phyloP scores from a whole-genome alignment of 2,329 filamentous ascomycete species.

The Hypoxylon rubiginosum region DNA sequence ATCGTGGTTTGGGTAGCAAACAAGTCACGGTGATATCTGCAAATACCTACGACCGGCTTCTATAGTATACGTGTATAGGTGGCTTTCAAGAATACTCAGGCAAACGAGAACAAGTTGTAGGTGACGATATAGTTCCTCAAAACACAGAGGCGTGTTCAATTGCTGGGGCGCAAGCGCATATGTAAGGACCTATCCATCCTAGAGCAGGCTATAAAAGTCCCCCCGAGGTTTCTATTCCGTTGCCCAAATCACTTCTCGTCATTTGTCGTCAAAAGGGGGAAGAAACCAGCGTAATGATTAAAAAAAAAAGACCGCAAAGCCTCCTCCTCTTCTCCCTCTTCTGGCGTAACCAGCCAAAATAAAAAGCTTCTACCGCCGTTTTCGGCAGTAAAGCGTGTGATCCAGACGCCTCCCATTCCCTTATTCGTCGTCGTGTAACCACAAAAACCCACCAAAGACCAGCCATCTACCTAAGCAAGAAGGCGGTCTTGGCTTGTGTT shows the following conservation, averaged over 20 bases:
- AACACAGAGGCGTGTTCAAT: slow-evolving; percentile 11
- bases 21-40: neutral
- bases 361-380: too few relatives aligned
- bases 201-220: slow-evolving; percentile 7
- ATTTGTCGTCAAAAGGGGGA: neutral
- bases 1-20: neutral
- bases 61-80: neutral
- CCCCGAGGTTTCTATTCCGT: neutral
- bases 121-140: slow-evolving; percentile 1
- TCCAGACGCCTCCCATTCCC: too few relatives aligned
- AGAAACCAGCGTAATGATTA: neutral
- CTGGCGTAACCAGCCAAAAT: neutral
- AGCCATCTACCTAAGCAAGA: slow-evolving; percentile 1
- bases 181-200: slow-evolving; percentile 19
- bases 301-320: neutral
- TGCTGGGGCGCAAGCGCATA: slow-evolving; percentile 13
- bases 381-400: too few relatives aligned
- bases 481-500: too few relatives aligned
- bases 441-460: too few relatives aligned
- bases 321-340: neutral
- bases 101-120: neutral
- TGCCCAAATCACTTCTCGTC: neutral
- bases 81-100: neutral
- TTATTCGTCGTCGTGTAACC: too few relatives aligned
- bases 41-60: neutral